Evolutionary conservation across 139 green algal genomes (phyloP).

Genomic region (Eudorina sp.): DNA sequence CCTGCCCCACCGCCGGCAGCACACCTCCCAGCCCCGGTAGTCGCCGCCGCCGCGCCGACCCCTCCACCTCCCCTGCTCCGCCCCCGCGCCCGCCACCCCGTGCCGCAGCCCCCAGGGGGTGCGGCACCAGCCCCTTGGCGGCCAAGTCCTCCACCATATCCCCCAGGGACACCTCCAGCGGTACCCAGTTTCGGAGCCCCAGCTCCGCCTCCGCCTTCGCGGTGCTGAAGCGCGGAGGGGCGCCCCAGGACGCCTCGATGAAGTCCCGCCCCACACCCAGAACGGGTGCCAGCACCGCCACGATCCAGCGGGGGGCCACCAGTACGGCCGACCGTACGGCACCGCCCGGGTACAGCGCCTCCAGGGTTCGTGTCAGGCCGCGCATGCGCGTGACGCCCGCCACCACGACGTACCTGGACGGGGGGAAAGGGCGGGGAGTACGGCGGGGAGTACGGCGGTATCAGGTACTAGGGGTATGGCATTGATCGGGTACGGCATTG

Average conservation of each 20-base stretch:
- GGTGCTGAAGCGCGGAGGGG: background rate
- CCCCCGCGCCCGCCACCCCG: too few relatives aligned
- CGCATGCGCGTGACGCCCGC: background rate
- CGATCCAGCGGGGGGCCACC: background rate
- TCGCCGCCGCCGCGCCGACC: background rate
- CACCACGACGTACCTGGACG: slow-evolving; percentile 19
- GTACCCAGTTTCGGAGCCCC: background rate
- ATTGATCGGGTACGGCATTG: too few relatives aligned
- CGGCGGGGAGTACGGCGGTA: too few relatives aligned
- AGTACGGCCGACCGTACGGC: background rate
- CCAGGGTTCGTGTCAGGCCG: slow-evolving; percentile 2
- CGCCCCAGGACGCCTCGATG: background rate
- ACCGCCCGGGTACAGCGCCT: slow-evolving; percentile 22
- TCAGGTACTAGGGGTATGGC: too few relatives aligned
- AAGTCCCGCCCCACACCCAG: background rate
- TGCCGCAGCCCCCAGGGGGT: background rate
- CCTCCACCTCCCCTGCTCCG: background rate
- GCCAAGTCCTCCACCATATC: slow-evolving; percentile 47
- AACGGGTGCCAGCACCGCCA: background rate
- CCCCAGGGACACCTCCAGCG: slow-evolving; percentile 22
- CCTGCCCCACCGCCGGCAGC: too few relatives aligned
- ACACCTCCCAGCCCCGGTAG: background rate
- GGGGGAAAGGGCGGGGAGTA: too few relatives aligned
- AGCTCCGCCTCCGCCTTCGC: background rate
- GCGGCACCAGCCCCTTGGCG: slow-evolving; percentile 15